Evolutionary conservation across 2,329 filamentous ascomycete species (phyloP), one percentile per base, ranked within the genome.

Genomic region (Talaromyces sp.): DNA sequence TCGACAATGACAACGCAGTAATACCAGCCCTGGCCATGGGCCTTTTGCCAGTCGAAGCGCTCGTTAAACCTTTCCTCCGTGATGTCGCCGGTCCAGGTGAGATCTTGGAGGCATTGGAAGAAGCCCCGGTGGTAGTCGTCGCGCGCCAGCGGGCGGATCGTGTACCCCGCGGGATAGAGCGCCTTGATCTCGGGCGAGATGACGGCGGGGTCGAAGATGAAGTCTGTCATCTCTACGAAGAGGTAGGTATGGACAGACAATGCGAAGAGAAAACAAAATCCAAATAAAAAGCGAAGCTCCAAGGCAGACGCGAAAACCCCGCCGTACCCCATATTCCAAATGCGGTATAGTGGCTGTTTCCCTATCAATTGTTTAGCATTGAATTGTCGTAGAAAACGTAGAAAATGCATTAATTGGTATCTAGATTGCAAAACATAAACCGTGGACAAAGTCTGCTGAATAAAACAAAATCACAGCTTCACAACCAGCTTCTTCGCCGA

Each of bases 401-500:
- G 13, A 17, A 36, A 36, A 36, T 15, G 33, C 33, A 36, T 36
- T 6, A 36, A 36, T 36, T 36, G 33, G 33, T 36, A 36, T 36
- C 33, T 17, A 7, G 7, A 36, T 36, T 17, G 6, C 33, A 36
- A 36, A 17, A 33, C 13, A 33, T 33, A 15, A 33, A 33, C 32
- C 32, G 13, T 15, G 32, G 3, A 33, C 7, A 15, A 15, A 33
- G 2, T 4, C 17, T 47, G 8, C 42, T 47, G 42, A 11, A 11
- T 22, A 47, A 47, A 47, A 30, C 15, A 9, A n/a, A 22, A n/a
- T 47, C 8, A 62, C 36, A 59, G 49, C 4, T 54, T 62, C 17
- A 79, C 72, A 17, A 81, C 77, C 27, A 80, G 52, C 67, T 81
- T 81, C 67, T 72, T 71, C 3, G 75, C 78, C 17, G 77, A 79